Conservation (phyloP, 192 early-diverging fungal species). For the Podila epigama region DNA sequence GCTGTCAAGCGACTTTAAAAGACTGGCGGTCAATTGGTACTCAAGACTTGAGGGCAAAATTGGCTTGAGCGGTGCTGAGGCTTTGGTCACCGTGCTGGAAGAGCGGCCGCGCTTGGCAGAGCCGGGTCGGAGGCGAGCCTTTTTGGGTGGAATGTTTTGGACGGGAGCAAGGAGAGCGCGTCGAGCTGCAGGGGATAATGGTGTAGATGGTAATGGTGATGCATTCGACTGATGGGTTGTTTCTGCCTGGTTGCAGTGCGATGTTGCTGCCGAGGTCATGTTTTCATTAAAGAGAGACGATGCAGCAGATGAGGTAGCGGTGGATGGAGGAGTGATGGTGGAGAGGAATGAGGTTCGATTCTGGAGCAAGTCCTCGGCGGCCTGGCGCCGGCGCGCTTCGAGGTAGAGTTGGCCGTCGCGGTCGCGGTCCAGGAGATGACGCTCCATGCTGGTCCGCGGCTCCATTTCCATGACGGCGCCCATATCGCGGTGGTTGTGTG, state of each 20-base stretch:
- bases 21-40: constrained; percentile 37
- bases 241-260: background rate
- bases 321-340: constrained; percentile 46
- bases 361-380: constrained; percentile 16
- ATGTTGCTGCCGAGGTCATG: background rate
- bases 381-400: constrained; percentile 34
- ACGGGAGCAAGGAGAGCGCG: background rate
- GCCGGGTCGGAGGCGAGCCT: constrained; percentile 3
- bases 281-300: constrained; percentile 39
- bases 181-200: background rate
- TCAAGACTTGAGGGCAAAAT: constrained; percentile 46
- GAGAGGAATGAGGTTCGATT: constrained; percentile 50
- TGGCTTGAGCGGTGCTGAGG: constrained; percentile 4
- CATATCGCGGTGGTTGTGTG: constrained; percentile 4
- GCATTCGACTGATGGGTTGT: too few relatives aligned
- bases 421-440: constrained; percentile 40
- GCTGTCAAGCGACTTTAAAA: constrained; percentile 13
- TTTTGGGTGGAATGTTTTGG: constrained; percentile 1
- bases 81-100: background rate
- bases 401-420: constrained; percentile 42
- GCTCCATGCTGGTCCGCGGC: constrained; percentile 42
- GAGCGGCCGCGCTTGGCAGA: background rate
- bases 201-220: background rate
- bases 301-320: constrained; percentile 30
- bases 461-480: constrained; percentile 20